phyloP scores from a whole-genome alignment of 371 early-diverging fungal species.

The Mucor irregularis region DNA sequence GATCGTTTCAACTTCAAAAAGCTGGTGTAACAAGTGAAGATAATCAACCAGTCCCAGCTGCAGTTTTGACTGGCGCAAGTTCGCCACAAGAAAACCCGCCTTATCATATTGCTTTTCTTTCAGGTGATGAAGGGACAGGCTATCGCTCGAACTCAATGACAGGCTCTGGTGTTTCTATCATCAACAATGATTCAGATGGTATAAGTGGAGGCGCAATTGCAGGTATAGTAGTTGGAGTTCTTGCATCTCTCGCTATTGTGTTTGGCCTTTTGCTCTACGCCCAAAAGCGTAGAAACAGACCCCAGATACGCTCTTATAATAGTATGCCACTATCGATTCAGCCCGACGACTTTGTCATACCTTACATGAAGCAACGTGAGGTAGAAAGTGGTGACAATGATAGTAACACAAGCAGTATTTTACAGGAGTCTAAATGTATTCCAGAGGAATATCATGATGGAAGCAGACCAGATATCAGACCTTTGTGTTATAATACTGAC shows the following conservation, averaged over 20 bases:
- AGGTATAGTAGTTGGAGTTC: constrained; percentile 20
- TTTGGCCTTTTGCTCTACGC: background rate
- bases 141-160: background rate
- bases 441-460: constrained; percentile 12
- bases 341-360: background rate
- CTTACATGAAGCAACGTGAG: background rate
- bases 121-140: background rate
- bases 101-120: background rate
- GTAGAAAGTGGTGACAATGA: background rate
- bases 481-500: constrained; percentile 8
- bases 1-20: no score
- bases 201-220: constrained; percentile 18
- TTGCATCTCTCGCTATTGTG: constrained; percentile 5
- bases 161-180: background rate
- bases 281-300: background rate
- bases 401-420: constrained; percentile 2
- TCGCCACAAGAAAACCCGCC: background rate
- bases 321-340: constrained; percentile 1
- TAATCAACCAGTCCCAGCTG: background rate
- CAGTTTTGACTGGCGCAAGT: background rate
- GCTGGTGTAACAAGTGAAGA: background rate
- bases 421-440: background rate
- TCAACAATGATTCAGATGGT: background rate
- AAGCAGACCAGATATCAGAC: constrained; percentile 22
- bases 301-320: background rate